These are phyloP conservation scores for Lumnitzera racemosa DNA, from an alignment of 345 rosid species.

Conservation along the genomic window DNA sequence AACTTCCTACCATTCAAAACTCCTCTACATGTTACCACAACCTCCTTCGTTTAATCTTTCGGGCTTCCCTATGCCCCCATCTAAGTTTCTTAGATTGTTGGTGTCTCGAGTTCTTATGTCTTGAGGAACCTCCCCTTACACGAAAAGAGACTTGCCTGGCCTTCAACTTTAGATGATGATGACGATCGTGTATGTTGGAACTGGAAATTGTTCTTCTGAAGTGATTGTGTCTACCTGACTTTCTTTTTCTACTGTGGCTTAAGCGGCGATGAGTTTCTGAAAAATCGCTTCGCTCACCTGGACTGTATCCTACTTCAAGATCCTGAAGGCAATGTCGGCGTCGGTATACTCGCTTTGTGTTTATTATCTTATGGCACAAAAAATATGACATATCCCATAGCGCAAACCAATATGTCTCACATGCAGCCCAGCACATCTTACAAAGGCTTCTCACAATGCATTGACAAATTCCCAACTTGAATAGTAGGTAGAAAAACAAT, in stretches of 20 bases:
- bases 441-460: conserved; percentile 61
- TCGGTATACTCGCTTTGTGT: conserved; percentile 27
- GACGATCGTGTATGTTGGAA: conserved; percentile 10
- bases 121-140: conserved; percentile 31
- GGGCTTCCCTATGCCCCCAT: conserved; percentile 7
- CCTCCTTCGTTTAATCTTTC: conserved; percentile 20
- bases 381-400: conserved; percentile 35
- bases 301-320: conserved; percentile 22
- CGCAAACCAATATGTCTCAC: conserved; percentile 46
- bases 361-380: conserved; percentile 40
- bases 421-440: conserved; percentile 63
- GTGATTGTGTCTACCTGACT: conserved; percentile 3
- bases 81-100: conserved; percentile 9
- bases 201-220: background rate
- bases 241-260: conserved; percentile 18
- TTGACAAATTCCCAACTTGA: conserved; percentile 71
- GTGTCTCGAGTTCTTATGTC: conserved; percentile 27
- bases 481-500: conserved; percentile 54
- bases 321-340: conserved; percentile 27
- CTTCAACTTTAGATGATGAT: conserved; percentile 24
- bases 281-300: conserved; percentile 18
- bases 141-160: conserved; percentile 27
- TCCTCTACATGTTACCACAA: conserved; percentile 2
- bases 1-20: background rate
- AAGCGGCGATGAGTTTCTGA: conserved; percentile 2